Conservation (phyloP, 2,329 filamentous ascomycete genomes). For the Sporothrix pallida region DNA sequence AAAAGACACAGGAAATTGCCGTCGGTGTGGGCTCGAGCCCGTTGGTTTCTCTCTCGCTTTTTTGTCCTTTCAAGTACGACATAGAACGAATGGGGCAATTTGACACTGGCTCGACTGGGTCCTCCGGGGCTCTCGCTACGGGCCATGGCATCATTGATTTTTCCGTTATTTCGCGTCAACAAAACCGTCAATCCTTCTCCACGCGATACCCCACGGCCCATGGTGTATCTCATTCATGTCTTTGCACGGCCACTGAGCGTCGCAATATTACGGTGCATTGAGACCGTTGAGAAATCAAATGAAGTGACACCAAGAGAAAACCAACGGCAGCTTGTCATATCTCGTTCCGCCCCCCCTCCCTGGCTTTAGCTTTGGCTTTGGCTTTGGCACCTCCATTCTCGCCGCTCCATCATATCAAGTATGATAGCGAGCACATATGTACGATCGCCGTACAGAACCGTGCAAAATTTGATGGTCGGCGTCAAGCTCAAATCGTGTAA, state of each 20-base stretch:
- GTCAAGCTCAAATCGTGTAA: not conserved
- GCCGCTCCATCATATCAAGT: not conserved
- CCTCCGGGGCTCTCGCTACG: not conserved
- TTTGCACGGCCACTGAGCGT: conserved; percentile 16
- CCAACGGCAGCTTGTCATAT: conserved; percentile 1
- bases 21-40: not conserved
- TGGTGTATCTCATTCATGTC: not conserved
- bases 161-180: not conserved
- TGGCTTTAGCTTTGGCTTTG: not conserved
- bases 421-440: too few species aligned
- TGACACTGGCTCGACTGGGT: not conserved
- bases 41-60: not conserved
- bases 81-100: not conserved
- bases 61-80: not conserved
- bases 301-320: not conserved
- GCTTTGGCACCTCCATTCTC: not conserved
- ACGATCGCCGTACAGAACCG: too few species aligned
- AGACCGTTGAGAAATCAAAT: not conserved
- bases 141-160: conserved; percentile 12
- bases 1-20: not conserved
- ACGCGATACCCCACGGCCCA: not conserved
- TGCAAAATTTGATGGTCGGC: not conserved
- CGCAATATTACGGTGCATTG: conserved; percentile 4
- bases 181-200: not conserved
- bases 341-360: not conserved